Base-by-base conservation (phyloP, 108 stramenopile genomes). In the Epithemia pelagica region DNA sequence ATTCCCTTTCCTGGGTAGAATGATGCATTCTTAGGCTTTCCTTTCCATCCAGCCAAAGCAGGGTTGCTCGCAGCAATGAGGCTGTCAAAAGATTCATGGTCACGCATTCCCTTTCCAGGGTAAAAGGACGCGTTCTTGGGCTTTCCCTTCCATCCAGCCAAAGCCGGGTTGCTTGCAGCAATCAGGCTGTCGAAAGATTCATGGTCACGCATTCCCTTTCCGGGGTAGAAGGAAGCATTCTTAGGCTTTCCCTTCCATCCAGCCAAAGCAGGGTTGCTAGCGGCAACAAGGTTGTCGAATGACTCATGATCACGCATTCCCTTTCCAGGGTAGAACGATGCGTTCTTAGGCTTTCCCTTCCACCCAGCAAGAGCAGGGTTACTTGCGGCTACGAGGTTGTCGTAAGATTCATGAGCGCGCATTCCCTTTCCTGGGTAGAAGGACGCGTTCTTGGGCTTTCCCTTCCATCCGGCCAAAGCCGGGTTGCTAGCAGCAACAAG, bases 361-460 rank as follows among this genome's bases (percentile, higher is more conserved):
- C 74, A 77, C 27, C 73, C 74, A 52, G 68, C 32, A 7, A 79
- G 52, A 21, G 82, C 82, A 70, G 82, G 82, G 30, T 83, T 83
- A 28, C 30, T 31, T 8, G 54, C 62, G 0, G 81, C 76, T 52
- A 81, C 69, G 2, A 87, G 74, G 26, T 72, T 28, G 46, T 77
- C 70, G 23, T 66, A 77, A 15, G 65, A 67, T 54, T 75, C 71
- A 1, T 53, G 54, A n/a, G 28, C 31, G 25, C 73, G 78, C 28
- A 82, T 24, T 66, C 82, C 82, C 46, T 82, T 82, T 30, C 82
- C 78, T 10, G 82, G 82, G 7, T 70, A 69, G 59, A 79, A 82
- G 26, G 71, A 23, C 22, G 71, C 72, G 27, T 78, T 74, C 24
- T 64, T 68, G 5, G 20, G 19, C 54, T 72, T 74, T 22, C 67